Conservation (phyloP, 23 red algal species). For the Pyropia haitanensis region DNA sequence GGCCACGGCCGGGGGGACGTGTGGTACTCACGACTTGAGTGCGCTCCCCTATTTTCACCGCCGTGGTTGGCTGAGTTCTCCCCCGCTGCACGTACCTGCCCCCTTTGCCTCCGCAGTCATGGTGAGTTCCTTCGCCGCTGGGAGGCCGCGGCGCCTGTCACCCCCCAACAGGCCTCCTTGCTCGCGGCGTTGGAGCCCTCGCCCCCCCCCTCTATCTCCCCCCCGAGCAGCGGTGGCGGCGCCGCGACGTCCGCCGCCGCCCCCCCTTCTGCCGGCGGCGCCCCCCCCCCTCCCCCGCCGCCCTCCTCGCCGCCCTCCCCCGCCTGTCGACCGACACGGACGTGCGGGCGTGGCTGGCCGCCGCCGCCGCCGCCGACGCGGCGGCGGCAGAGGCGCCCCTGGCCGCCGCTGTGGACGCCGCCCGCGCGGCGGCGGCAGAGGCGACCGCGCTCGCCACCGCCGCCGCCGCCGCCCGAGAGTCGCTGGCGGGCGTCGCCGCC, state of each 20-base stretch:
- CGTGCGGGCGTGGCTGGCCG: background rate
- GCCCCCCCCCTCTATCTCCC: too few relatives aligned
- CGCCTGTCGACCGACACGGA: background rate
- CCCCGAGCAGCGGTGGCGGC: slow-evolving; percentile 18
- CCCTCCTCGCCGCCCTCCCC: background rate
- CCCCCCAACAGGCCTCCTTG: slow-evolving; percentile 28
- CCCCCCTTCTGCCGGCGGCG: background rate
- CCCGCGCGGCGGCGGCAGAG: slow-evolving; percentile 57
- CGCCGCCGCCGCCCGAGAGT: slow-evolving; percentile 14
- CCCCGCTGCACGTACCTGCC: too few relatives aligned
- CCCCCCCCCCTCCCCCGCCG: background rate
- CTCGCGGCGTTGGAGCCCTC: background rate
- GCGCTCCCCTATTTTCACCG: too few relatives aligned
- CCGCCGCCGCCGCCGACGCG: slow-evolving; percentile 19
- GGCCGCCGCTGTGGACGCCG: slow-evolving; percentile 48
- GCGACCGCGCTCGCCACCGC: slow-evolving; percentile 6
- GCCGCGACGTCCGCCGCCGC: background rate
- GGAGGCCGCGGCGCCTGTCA: slow-evolving; percentile 56
- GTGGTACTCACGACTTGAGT: too few relatives aligned
- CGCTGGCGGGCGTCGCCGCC: slow-evolving; percentile 19
- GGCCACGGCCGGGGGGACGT: too few relatives aligned
- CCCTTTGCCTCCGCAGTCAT: slow-evolving; percentile 10
- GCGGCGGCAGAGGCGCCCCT: slow-evolving; percentile 45
- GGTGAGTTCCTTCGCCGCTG: slow-evolving; percentile 61
- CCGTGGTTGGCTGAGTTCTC: too few relatives aligned